Percentiles rank a stretch among this genome's conserved stretches.
Conservation (phyloP, 23 red algal genomes). For the Gracilaria domingensis region DNA sequence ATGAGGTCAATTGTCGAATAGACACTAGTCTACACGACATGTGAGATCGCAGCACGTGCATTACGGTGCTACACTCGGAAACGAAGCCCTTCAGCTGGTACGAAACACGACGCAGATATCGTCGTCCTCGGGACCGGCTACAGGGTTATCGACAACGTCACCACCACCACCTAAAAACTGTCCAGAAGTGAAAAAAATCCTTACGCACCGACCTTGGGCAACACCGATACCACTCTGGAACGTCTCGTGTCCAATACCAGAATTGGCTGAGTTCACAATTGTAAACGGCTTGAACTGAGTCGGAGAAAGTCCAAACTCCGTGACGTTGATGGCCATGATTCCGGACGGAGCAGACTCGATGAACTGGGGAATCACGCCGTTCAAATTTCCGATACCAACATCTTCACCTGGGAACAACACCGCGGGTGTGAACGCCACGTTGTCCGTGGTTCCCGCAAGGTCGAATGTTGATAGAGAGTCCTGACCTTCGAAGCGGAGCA, state of each 20-base stretch:
- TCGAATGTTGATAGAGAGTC: not conserved
- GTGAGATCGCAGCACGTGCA: no score
- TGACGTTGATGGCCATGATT: not conserved
- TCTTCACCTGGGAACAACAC: constrained; percentile 12
- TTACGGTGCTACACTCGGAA: not conserved
- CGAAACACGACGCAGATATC: not conserved
- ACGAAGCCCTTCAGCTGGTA: not conserved
- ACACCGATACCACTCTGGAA: not conserved
- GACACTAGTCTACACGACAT: no score
- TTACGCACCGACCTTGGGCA: constrained; percentile 21
- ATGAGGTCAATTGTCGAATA: no score
- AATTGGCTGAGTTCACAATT: not conserved
- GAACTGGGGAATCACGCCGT: constrained; percentile 8
- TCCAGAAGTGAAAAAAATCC: constrained; percentile 5
- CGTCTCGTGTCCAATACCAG: not conserved
- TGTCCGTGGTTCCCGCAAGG: not conserved
- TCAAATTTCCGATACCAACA: not conserved
- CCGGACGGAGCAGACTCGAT: constrained; percentile 6
- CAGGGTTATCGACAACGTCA: not conserved
- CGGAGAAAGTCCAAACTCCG: constrained; percentile 4
- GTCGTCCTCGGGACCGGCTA: not conserved
- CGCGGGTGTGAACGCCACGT: constrained; percentile 5
- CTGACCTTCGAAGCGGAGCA: constrained; percentile 13
- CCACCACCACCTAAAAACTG: not conserved
- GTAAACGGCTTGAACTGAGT: constrained; percentile 26